Percentiles rank a stretch among this genome's conserved stretches.
Conservation (phyloP, 345 rosid genomes). For the Camelina sativa region DNA sequence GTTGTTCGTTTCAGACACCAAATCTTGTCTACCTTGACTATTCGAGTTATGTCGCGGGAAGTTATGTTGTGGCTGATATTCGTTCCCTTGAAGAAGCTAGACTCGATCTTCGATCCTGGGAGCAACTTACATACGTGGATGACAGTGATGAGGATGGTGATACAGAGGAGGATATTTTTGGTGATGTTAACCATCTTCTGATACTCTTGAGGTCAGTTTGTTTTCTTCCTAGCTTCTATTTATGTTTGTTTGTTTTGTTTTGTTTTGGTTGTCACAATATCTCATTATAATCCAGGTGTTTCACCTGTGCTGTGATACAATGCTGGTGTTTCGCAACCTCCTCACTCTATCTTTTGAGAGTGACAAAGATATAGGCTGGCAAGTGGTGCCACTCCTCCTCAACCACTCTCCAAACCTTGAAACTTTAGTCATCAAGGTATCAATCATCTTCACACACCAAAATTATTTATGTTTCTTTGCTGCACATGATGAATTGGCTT, state of each 20-base stretch:
- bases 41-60: too few species aligned
- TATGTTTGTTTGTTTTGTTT: background rate
- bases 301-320: slow-evolving; percentile 5
- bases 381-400: slow-evolving; percentile 34
- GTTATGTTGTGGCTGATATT: too few species aligned
- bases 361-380: slow-evolving; percentile 32
- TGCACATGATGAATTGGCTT: too few species aligned
- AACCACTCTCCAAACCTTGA: slow-evolving; percentile 33
- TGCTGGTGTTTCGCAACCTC: slow-evolving; percentile 33
- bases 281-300: slow-evolving; percentile 6
- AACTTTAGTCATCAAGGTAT: slow-evolving; percentile 20
- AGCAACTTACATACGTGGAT: too few species aligned
- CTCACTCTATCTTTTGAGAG: slow-evolving; percentile 28
- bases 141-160: background rate
- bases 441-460: too few species aligned
- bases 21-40: too few species aligned
- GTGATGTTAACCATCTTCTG: slow-evolving; percentile 11
- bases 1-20: too few species aligned
- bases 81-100: too few species aligned
- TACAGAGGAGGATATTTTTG: background rate
- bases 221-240: background rate
- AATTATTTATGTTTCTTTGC: too few species aligned
- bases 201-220: slow-evolving; percentile 33
- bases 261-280: background rate
- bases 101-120: background rate